Base-by-base conservation (phyloP, 2,329 filamentous ascomycete species). In the Fusarium sarcochroum region DNA sequence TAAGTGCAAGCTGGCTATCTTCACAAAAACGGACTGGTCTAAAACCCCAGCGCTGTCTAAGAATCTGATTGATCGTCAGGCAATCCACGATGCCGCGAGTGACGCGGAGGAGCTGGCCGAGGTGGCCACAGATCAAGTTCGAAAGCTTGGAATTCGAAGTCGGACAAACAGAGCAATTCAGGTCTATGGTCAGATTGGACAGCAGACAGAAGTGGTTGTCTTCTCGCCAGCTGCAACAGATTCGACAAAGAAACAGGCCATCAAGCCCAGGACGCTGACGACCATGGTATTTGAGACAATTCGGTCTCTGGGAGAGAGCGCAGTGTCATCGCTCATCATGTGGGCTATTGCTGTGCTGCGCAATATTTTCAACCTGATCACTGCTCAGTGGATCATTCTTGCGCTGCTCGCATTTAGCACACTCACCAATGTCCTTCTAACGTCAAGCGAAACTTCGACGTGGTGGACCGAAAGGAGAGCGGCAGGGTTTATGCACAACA, bases 391-490 rank as follows among this genome's bases (percentile, higher is more conserved):
- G 40, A 76, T 97, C 20, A 87, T 98, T 7, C 80, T 98, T 30
- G 75, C 84, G 4, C 77, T 95, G 15, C 83, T 98, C 18, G 82
- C 84, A 1, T 73, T 91, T 30, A 98, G 94, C 75, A 79, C 89
- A 14, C 74, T 93, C 13, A 85, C 89, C 48, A 98, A 98, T 75
- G 79, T 91, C 21, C 85, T 94, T 70, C 89, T 94, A 75, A 90
- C 92, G 1, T 92, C 91, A 14, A 88, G 90, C 66, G 90, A 93
- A 75, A 87, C 88, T 8, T 89, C 90, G 72, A 84, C 87, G 3
- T 98, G 94, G 94, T 97, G 93, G 91, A 86, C 88, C 45, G 95
- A 98, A 80, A 88, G 93, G 58, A 90, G 88, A 62, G 93, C 94
- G 2, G 87, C 86, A 17, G 90, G 85, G 40, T 97, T 95, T 78